phyloP scores from a whole-genome alignment of 768 basidiomycete species.

The Hericium coralloides region DNA sequence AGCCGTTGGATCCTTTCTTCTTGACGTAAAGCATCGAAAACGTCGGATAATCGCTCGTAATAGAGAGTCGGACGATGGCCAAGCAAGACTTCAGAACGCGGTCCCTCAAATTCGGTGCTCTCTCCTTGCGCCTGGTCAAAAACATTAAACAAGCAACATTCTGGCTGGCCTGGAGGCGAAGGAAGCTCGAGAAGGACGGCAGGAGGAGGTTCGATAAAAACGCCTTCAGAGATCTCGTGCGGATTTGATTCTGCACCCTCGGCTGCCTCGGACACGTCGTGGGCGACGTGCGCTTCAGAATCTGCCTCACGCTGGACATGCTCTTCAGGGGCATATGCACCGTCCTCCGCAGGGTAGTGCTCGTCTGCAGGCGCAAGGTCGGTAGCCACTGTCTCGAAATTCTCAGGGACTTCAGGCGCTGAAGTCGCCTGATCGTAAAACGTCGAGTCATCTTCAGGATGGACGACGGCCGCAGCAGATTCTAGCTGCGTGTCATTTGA shows the following conservation, averaged over 20 bases:
- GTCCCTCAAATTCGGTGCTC: conserved; percentile 7
- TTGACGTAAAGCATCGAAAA: conserved; percentile 66
- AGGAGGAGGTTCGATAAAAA: conserved; percentile 70
- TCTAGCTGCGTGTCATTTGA: no score
- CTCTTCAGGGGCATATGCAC: not conserved
- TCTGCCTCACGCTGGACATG: not conserved
- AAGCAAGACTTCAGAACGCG: conserved; percentile 38
- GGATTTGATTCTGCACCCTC: conserved; percentile 3
- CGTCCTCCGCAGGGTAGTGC: no score
- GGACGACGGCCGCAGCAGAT: no score
- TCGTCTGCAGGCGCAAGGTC: no score
- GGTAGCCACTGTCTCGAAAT: no score
- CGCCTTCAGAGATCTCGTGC: conserved; percentile 28
- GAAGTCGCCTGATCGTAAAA: no score
- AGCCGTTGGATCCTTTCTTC: conserved; percentile 43
- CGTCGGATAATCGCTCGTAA: conserved; percentile 61
- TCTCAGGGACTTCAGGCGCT: no score
- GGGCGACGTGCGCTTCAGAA: not conserved
- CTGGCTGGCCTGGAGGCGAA: conserved; percentile 29
- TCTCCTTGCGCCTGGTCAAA: not conserved
- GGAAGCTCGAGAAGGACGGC: conserved; percentile 44
- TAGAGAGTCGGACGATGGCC: conserved; percentile 60
- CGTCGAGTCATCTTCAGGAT: no score
- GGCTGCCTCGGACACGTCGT: not conserved
- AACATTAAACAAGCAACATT: conserved; percentile 19